These are phyloP conservation scores for Neophaeococcomyces aloes DNA, from an alignment of 2,329 filamentous ascomycete genomes.

Conservation along the genomic window DNA sequence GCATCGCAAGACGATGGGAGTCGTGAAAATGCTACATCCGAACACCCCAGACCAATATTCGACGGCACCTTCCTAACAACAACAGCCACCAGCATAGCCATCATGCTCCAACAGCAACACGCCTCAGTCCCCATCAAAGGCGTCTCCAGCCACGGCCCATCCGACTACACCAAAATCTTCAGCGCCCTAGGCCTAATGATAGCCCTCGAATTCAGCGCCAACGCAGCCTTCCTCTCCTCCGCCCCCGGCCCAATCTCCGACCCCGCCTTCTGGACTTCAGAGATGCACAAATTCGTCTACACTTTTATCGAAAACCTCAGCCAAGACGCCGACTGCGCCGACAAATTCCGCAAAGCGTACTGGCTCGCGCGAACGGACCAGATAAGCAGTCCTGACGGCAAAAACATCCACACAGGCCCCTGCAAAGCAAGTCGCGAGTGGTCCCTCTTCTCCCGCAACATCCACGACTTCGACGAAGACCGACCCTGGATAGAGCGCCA, in stretches of 20 bases:
- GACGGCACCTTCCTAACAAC: too few relatives aligned
- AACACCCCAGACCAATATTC: too few relatives aligned
- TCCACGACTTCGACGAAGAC: constrained; percentile 1
- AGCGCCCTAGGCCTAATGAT: not conserved
- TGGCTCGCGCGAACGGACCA: not conserved
- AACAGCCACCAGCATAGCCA: too few relatives aligned
- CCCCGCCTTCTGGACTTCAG: not conserved
- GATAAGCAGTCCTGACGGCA: not conserved
- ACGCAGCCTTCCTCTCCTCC: not conserved
- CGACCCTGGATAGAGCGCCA: not conserved
- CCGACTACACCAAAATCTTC: not conserved
- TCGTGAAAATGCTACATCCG: too few relatives aligned
- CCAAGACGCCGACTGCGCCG: not conserved
- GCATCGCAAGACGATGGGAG: too few relatives aligned
- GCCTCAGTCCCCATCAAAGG: too few relatives aligned
- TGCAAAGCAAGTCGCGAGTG: not conserved
- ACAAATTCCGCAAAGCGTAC: constrained; percentile 3
- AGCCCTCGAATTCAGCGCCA: not conserved
- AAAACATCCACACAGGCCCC: not conserved
- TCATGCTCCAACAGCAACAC: too few relatives aligned
- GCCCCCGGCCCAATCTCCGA: not conserved
- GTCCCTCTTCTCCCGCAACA: not conserved
- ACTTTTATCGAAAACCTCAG: not conserved
- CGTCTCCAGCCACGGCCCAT: too few relatives aligned
- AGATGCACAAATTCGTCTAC: not conserved